Percentiles rank a stretch among this genome's conserved stretches.
Evolutionary conservation across 805 yeast species (phyloP).

Genomic region (Candida sithepensis): DNA sequence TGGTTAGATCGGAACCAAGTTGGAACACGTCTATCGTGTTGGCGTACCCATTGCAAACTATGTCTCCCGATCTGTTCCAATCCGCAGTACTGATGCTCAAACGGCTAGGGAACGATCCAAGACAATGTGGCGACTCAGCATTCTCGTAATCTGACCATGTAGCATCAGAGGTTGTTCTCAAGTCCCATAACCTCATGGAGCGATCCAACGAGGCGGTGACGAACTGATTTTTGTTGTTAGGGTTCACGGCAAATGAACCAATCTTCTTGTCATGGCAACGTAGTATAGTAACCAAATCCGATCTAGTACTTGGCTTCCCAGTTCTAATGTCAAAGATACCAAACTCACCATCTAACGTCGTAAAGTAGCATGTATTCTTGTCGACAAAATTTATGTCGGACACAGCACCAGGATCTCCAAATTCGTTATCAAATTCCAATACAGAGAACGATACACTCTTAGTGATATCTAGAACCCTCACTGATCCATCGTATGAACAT

Average conservation of each 20-base stretch:
- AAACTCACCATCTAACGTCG: conserved; percentile 80
- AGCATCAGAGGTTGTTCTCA: conserved; percentile 48
- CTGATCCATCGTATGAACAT: conserved; percentile 84
- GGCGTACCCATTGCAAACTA: conserved; percentile 93
- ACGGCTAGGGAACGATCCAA: conserved; percentile 67
- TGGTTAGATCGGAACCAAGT: conserved; percentile 34
- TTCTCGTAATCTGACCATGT: conserved; percentile 59
- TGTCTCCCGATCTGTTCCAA: conserved; percentile 64
- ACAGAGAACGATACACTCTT: conserved; percentile 58
- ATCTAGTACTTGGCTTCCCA: background rate
- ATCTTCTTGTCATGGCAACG: conserved; percentile 86
- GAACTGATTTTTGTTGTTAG: conserved; percentile 56
- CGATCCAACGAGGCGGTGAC: conserved; percentile 91
- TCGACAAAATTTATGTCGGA: conserved; percentile 68
- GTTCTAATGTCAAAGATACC: conserved; percentile 68
- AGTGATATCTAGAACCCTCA: conserved; percentile 66
- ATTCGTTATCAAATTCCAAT: conserved; percentile 52
- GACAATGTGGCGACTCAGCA: conserved; percentile 42
- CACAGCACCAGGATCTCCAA: conserved; percentile 58
- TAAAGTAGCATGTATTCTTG: conserved; percentile 58
- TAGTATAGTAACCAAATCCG: conserved; percentile 31
- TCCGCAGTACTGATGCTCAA: conserved; percentile 82
- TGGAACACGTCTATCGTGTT: conserved; percentile 76
- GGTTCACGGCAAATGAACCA: conserved; percentile 84
- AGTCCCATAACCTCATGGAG: conserved; percentile 82